Conservation (phyloP, 306 rosid genomes). For the Luffa acutangula region DNA sequence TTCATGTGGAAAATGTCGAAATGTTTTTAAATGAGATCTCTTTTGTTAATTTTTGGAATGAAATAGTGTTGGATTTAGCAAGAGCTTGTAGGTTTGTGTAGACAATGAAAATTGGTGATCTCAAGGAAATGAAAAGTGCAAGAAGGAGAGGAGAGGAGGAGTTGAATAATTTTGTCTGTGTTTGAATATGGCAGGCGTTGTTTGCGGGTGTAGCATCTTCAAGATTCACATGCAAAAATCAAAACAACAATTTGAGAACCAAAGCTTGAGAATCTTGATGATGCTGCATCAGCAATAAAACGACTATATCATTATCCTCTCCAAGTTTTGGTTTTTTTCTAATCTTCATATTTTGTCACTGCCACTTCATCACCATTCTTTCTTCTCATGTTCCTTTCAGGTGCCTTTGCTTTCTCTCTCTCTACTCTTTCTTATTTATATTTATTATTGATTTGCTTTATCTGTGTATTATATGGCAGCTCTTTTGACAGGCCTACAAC, state of each 20-base stretch:
- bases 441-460: background rate
- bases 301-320: background rate
- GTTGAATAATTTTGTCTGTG: background rate
- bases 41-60: background rate
- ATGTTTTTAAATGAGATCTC: background rate
- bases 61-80: background rate
- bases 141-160: background rate
- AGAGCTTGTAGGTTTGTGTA: background rate
- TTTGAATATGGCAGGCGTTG: slow-evolving; percentile 4
- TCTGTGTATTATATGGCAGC: background rate
- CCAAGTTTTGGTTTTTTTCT: too few species aligned
- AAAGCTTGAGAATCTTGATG: slow-evolving; percentile 10
- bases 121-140: background rate
- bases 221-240: slow-evolving; percentile 14
- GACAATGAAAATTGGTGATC: background rate
- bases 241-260: background rate
- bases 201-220: slow-evolving; percentile 19
- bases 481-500: background rate
- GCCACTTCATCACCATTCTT: too few species aligned
- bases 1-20: too few species aligned
- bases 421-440: too few species aligned
- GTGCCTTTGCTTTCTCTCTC: background rate
- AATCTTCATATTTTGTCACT: too few species aligned
- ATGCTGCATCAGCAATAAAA: slow-evolving; percentile 17
- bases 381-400: background rate